Evolutionary conservation across 2,329 filamentous ascomycete species (phyloP).

Genomic region (Aspergillus ustus): DNA sequence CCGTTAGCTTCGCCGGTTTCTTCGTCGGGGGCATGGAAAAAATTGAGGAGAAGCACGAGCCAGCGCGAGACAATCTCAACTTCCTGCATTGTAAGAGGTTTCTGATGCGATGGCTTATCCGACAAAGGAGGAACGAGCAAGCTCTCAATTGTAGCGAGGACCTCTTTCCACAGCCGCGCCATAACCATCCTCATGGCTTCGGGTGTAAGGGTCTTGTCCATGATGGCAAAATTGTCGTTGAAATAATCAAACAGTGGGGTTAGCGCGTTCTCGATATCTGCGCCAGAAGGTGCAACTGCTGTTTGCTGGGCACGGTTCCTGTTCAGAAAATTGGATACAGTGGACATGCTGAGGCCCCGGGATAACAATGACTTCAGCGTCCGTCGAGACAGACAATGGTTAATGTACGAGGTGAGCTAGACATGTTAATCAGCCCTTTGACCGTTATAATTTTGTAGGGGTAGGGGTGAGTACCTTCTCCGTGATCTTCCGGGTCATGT

Average conservation of each 20-base stretch:
- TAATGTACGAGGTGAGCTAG: slow-evolving; percentile 90
- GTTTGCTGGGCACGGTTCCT: slow-evolving; percentile 55
- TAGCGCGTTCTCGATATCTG: slow-evolving; percentile 79
- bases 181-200: slow-evolving; percentile 99
- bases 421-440: slow-evolving; percentile 5
- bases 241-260: slow-evolving; percentile 91
- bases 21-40: slow-evolving; percentile 93
- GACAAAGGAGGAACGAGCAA: slow-evolving; percentile 91
- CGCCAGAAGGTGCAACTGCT: slow-evolving; percentile 64
- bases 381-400: slow-evolving; percentile 80
- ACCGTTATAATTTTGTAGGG: neutral
- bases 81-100: slow-evolving; percentile 81
- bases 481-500: slow-evolving; percentile 97
- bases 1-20: slow-evolving; percentile 81
- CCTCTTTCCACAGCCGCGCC: slow-evolving; percentile 97
- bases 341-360: slow-evolving; percentile 72
- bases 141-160: slow-evolving; percentile 85
- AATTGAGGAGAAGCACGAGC: slow-evolving; percentile 86
- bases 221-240: slow-evolving; percentile 97
- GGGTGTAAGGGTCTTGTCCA: slow-evolving; percentile 94
- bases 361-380: slow-evolving; percentile 76
- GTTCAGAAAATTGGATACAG: slow-evolving; percentile 71
- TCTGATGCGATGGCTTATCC: slow-evolving; percentile 88
- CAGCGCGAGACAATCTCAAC: slow-evolving; percentile 94
- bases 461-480: slow-evolving; percentile 81